Base-by-base conservation (phyloP, 2,329 filamentous ascomycete species). In the Helotiales sp. region DNA sequence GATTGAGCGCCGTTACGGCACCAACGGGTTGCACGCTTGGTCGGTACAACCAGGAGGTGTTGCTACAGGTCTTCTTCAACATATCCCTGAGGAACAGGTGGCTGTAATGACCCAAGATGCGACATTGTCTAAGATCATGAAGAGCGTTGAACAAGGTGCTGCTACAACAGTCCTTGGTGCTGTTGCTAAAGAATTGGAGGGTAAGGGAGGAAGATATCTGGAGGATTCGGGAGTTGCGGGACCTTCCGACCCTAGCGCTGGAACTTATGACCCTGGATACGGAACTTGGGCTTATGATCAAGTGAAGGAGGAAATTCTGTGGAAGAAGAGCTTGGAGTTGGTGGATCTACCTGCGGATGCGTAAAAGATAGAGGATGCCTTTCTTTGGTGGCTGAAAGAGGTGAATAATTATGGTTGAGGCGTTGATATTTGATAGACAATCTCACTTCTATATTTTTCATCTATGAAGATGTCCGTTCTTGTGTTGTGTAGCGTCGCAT, bases 1-100 rank as follows among this genome's bases (percentile, higher is more conserved):
- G 57, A 73, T 81, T 19, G 77, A 80, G 17, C 73, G 77, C 3
- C 71, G 70, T 1, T 80, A 78, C 58, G 75, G 73, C 2, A 33
- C 63, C 0, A 58, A 67, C 13, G 73, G 75, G 10, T 57, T 81
- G 1, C 77, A 76, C 54, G 77, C 69, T 0, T 66, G 70, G 3
- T 72, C 69, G 38, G 55, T 82, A 2, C 75, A 78, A 55, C 80
- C 79, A 0, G 79, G 80, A 24, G 61, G 57, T 5, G 62, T 70
- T 30, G 17, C 33, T 1, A 68, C 59, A 1, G 72, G 69, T 25
- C 63, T 77, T 44, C 62, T 68, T 54, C 60, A 63, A 34, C 60
- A 71, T 64, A 48, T 71, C n/a, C 64, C 63, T 64, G 71, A 78
- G 57, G 55, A 58, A 24, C 36, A 42, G n/a, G 15, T 7, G 8